Evolutionary conservation across 2,329 filamentous ascomycete species (phyloP).

Genomic region (Dissoconium aciculare): DNA sequence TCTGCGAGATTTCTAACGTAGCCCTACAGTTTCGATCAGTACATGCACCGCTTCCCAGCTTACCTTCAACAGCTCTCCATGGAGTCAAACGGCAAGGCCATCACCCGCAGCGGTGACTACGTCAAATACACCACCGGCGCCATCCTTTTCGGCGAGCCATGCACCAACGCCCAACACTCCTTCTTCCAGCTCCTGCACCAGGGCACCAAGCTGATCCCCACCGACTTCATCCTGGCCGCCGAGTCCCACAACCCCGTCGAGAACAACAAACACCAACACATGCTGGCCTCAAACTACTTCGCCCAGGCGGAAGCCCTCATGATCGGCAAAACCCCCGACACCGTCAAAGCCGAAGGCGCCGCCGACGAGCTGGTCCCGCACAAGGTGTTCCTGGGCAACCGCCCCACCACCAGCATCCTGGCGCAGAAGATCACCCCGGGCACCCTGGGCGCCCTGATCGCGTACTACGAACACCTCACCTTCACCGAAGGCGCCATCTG

Average conservation of each 20-base stretch:
- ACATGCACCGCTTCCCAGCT: constrained; percentile 95
- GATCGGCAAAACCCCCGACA: constrained; percentile 74
- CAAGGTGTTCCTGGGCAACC: constrained; percentile 98
- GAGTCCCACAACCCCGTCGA: constrained; percentile 94
- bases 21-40: constrained; percentile 71
- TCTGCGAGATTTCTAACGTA: constrained; percentile 16
- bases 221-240: constrained; percentile 93
- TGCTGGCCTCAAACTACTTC: constrained; percentile 86
- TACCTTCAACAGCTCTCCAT: constrained; percentile 98
- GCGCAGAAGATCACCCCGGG: constrained; percentile 87
- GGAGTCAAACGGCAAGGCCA: constrained; percentile 98
- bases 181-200: constrained; percentile 99
- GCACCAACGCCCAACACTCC: constrained; percentile 97
- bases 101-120: constrained; percentile 72
- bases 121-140: constrained; percentile 96
- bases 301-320: constrained; percentile 73
- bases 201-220: constrained; percentile 95
- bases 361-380: constrained; percentile 71
- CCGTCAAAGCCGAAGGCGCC: constrained; percentile 62
- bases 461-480: constrained; percentile 97
- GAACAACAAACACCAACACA: constrained; percentile 88
- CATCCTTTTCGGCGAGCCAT: constrained; percentile 93
- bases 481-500: constrained; percentile 96
- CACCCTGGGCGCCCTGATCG: constrained; percentile 85
- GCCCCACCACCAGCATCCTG: constrained; percentile 88